A percentile compares a stretch with the other conserved stretches of the same genome.
Evolutionary conservation across 306 rosid genomes (phyloP).

Genomic region (Vigna trinervia): DNA sequence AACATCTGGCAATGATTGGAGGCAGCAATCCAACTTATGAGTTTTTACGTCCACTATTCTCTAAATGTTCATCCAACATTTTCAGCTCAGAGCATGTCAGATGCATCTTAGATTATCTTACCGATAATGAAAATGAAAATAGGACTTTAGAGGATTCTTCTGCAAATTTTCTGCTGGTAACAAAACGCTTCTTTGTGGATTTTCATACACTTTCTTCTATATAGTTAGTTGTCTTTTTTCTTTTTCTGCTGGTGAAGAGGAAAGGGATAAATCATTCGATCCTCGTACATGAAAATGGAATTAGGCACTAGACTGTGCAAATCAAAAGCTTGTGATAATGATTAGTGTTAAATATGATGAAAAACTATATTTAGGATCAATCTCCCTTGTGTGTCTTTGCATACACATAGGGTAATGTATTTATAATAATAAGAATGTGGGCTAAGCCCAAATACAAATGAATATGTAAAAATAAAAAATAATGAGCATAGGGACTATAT

Average conservation of each 20-base stretch:
- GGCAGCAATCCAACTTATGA: conserved; percentile 63
- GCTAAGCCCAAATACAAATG: too few species aligned
- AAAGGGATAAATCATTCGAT: conserved; percentile 15
- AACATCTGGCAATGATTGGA: conserved; percentile 65
- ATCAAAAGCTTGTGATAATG: conserved; percentile 13
- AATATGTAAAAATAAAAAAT: too few species aligned
- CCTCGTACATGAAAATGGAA: conserved; percentile 25
- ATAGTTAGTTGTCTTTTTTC: background rate
- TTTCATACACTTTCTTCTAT: conserved; percentile 20
- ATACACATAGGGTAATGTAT: too few species aligned
- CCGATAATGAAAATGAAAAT: conserved; percentile 45
- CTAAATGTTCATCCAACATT: conserved; percentile 80
- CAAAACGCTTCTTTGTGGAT: conserved; percentile 37
- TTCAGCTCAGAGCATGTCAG: conserved; percentile 76
- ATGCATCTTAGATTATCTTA: conserved; percentile 64
- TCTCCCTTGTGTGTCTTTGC: too few species aligned
- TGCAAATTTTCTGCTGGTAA: conserved; percentile 80
- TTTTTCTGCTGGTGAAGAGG: background rate
- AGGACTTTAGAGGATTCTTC: conserved; percentile 68
- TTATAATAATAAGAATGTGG: too few species aligned
- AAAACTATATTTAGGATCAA: too few species aligned
- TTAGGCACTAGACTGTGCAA: conserved; percentile 16
- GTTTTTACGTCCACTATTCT: conserved; percentile 68
- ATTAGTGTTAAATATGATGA: background rate
- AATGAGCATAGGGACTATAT: too few species aligned